phyloP scores from a whole-genome alignment of 495 filamentous ascomycete genomes.

The Penicillium riverlandense region DNA sequence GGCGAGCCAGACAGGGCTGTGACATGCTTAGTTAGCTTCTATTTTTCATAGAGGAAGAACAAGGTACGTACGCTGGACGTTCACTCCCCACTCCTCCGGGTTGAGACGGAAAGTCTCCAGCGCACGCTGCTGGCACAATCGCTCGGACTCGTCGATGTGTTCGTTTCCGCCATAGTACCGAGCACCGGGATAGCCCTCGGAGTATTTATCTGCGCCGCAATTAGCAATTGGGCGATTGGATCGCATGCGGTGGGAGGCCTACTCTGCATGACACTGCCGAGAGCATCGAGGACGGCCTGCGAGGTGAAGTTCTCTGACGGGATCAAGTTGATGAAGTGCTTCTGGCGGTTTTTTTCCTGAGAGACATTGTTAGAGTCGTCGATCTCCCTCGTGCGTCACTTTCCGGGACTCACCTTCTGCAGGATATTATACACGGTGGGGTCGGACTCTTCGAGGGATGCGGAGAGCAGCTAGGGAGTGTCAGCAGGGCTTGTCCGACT shows the following conservation, averaged over 20 bases:
- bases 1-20: constrained; percentile 90
- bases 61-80: constrained; percentile 76
- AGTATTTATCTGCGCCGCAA: constrained; percentile 79
- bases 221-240: not conserved
- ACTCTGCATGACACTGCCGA: constrained; percentile 99
- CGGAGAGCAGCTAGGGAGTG: constrained; percentile 61
- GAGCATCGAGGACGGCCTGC: constrained; percentile 89
- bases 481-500: no score
- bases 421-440: constrained; percentile 80
- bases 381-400: no score
- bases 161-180: constrained; percentile 97
- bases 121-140: constrained; percentile 82
- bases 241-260: constrained; percentile 16
- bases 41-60: not conserved
- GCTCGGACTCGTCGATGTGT: constrained; percentile 85
- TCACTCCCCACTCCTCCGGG: constrained; percentile 90
- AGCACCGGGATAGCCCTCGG: constrained; percentile 94
- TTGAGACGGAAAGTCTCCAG: constrained; percentile 78
- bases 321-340: constrained; percentile 97
- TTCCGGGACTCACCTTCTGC: constrained; percentile 58
- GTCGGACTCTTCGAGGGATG: constrained; percentile 76
- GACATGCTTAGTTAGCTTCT: constrained; percentile 7
- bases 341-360: constrained; percentile 90
- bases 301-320: constrained; percentile 99
- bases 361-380: no score